Base-by-base conservation (phyloP, 2,329 filamentous ascomycete species). In the Fusarium compactum region DNA sequence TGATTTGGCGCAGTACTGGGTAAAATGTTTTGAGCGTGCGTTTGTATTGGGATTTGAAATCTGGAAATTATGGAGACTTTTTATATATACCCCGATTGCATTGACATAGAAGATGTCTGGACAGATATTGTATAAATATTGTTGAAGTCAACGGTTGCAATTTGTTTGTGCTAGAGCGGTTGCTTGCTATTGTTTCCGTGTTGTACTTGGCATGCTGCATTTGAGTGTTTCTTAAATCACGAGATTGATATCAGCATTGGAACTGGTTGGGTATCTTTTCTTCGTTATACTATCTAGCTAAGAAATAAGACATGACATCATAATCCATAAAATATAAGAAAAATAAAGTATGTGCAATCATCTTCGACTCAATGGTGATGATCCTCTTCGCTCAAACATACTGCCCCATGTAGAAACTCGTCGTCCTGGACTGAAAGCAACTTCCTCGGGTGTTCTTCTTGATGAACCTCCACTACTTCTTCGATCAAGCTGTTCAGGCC, bases 31-130 rank as follows among this genome's bases (percentile, higher is more conserved):
- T 62, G 65, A 72, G 73, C 72, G 74, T 75, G 60, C 59, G 67
- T 62, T 71, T 71, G 67, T 66, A 67, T 73, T 69, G 57, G 51
- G 62, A 59, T 55, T 55, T 71, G 30, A 15, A 27, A 69, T 65
- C 67, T 55, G 69, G 70, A 70, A 38, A 38, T 34, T 58, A 45
- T 64, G 71, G 67, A 59, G 45, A 62, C 56, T 58, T 56, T 71
- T 71, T 52, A 11, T 67, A 67, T 74, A 74, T 76, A 76, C 73
- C 73, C 73, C 69, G 67, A 53, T 69, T 69, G 65, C 71, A 68
- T 64, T 71, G 43, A 51, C 60, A 57, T 62, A 72, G 58, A 52
- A 73, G 63, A 69, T 67, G 43, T 54, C 46, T 73, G 56, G 47
- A 52, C 56, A 68, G 47, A 62, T 48, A 62, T 48, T 68, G 63